phyloP scores from a whole-genome alignment of 2,329 filamentous ascomycete species.

The Alternaria sp. region DNA sequence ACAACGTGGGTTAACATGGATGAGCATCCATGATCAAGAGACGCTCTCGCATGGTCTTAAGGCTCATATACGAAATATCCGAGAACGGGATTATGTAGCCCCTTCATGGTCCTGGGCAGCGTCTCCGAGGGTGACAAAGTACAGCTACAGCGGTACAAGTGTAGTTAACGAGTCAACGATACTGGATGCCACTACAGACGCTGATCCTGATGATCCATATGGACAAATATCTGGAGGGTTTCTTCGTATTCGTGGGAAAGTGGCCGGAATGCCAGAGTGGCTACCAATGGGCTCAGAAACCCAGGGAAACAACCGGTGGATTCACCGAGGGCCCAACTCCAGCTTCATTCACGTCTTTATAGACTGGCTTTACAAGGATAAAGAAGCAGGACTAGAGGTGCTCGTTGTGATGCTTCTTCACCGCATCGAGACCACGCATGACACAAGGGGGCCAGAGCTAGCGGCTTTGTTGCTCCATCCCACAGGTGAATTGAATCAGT shows the following conservation, averaged over 20 bases:
- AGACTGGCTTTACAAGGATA: not conserved
- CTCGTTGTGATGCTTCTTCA: not conserved
- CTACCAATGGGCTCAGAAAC: too few relatives aligned
- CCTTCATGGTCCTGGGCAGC: not conserved
- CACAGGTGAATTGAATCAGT: fast-evolving
- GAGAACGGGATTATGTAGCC: not conserved
- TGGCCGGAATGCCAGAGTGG: not conserved
- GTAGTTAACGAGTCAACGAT: too few relatives aligned
- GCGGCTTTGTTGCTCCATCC: not conserved
- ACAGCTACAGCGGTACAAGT: too few relatives aligned
- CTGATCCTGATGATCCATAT: not conserved
- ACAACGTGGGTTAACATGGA: fast-evolving
- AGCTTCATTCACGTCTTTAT: fast-evolving
- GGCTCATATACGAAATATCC: fast-evolving
- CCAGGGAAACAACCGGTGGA: too few relatives aligned
- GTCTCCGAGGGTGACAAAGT: too few relatives aligned
- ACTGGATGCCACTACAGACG: fast-evolving
- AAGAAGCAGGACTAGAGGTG: not conserved
- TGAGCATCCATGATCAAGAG: too few relatives aligned
- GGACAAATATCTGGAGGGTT: not conserved
- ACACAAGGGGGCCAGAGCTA: too few relatives aligned
- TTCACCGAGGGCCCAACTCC: too few relatives aligned
- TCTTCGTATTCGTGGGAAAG: not conserved
- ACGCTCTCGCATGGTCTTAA: not conserved
- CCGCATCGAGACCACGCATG: too few relatives aligned